phyloP scores from a whole-genome alignment of 345 rosid genomes.

The Physaria fendleri region DNA sequence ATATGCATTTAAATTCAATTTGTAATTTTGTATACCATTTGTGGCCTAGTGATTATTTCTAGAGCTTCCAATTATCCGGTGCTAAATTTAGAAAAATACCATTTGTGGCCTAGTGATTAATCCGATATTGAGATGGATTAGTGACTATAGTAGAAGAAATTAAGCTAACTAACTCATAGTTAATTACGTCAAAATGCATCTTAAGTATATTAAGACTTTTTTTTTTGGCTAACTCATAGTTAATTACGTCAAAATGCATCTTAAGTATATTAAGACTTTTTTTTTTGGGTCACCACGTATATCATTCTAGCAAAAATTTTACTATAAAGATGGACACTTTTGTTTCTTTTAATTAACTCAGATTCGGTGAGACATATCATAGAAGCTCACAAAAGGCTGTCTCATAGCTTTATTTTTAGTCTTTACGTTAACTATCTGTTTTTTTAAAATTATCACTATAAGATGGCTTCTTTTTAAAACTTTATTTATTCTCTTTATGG shows the following conservation, averaged over 20 bases:
- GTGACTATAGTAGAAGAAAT: not conserved
- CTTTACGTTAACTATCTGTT: slow-evolving; percentile 23
- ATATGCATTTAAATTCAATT: not conserved
- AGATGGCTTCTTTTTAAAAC: slow-evolving; percentile 16
- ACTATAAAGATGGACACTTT: not conserved
- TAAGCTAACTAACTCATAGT: not conserved
- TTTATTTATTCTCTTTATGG: slow-evolving; percentile 23
- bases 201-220: not conserved
- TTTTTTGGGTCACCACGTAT: not conserved
- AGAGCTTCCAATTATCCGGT: not conserved
- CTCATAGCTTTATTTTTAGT: slow-evolving; percentile 27
- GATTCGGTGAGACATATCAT: slow-evolving; percentile 27
- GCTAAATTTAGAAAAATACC: not conserved
- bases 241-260: not conserved
- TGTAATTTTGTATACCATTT: not conserved
- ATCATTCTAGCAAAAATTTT: slow-evolving; percentile 4
- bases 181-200: not conserved
- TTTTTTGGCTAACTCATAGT: no score
- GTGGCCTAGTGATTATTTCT: not conserved
- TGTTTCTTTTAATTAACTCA: slow-evolving; percentile 18
- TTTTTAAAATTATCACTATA: slow-evolving; percentile 12
- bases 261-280: not conserved
- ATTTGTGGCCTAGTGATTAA: not conserved
- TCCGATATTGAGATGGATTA: not conserved
- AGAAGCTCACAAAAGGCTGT: slow-evolving; percentile 32